Evolutionary conservation across 2,329 filamentous ascomycete genomes (phyloP).

Genomic region (Pezicula neosporulosa): DNA sequence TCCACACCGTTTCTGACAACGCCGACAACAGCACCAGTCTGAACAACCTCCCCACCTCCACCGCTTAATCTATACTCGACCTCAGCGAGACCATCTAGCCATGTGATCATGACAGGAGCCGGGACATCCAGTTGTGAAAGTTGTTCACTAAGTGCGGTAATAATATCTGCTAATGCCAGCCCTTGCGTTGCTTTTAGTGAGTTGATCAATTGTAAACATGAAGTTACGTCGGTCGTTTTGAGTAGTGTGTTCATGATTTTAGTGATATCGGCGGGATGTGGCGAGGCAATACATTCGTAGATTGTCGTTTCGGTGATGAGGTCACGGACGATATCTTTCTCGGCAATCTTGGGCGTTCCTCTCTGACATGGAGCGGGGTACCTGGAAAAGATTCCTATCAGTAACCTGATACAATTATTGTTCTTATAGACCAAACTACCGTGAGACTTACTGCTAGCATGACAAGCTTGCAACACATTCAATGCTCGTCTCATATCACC

Average conservation of each 20-base stretch:
- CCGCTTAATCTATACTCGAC: constrained; percentile 89
- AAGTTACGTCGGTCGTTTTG: constrained; percentile 81
- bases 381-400: constrained; percentile 38
- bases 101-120: constrained; percentile 81
- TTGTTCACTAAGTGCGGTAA: constrained; percentile 82
- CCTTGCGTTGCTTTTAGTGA: constrained; percentile 82
- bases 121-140: constrained; percentile 79
- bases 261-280: constrained; percentile 82
- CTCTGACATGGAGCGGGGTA: constrained; percentile 63
- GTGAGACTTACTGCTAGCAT: constrained; percentile 72
- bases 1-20: constrained; percentile 85
- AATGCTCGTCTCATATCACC: constrained; percentile 94
- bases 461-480: constrained; percentile 94
- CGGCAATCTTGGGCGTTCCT: constrained; percentile 54
- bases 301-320: constrained; percentile 89
- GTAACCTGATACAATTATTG: background rate
- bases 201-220: constrained; percentile 84
- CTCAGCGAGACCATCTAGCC: constrained; percentile 87
- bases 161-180: constrained; percentile 87
- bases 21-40: constrained; percentile 90
- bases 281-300: constrained; percentile 95
- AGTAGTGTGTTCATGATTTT: constrained; percentile 83
- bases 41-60: constrained; percentile 81
- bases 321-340: constrained; percentile 70
- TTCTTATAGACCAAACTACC: background rate